These are phyloP conservation scores for Lactifluus hygrophoroides DNA, from an alignment of 768 basidiomycete genomes.

Conservation along the genomic window DNA sequence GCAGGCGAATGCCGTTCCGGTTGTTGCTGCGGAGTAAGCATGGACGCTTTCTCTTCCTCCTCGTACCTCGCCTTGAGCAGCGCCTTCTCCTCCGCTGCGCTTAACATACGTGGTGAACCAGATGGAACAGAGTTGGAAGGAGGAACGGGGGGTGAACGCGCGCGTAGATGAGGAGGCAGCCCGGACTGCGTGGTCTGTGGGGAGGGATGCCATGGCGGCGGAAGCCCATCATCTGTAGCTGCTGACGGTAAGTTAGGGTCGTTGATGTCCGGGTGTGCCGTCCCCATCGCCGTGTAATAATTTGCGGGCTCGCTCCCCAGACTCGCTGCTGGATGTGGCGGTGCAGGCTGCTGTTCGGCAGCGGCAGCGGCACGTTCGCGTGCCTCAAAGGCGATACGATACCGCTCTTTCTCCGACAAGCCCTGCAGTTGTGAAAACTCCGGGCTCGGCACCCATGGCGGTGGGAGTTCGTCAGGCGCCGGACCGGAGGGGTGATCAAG, in stretches of 20 bases:
- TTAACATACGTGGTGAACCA: conserved; percentile 35
- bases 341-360: conserved; percentile 20
- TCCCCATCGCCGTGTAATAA: conserved; percentile 12
- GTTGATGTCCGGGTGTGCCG: not conserved
- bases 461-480: conserved; percentile 15
- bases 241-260: conserved; percentile 36
- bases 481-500: not conserved
- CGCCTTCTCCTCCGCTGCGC: conserved; percentile 74
- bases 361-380: conserved; percentile 49
- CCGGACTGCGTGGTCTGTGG: conserved; percentile 16
- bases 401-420: conserved; percentile 57
- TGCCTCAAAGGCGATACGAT: conserved; percentile 55
- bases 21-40: conserved; percentile 11
- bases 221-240: conserved; percentile 19
- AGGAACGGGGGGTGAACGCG: conserved; percentile 27
- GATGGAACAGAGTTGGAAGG: conserved; percentile 23
- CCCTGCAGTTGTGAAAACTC: conserved; percentile 13
- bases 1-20: not conserved
- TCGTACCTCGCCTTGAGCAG: conserved; percentile 55
- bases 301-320: conserved; percentile 1
- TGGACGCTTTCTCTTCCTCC: conserved; percentile 34
- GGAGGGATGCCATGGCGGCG: conserved; percentile 25
- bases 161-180: conserved; percentile 24
- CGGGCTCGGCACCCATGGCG: conserved; percentile 20
- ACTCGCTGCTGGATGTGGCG: not conserved